Evolutionary conservation across 768 basidiomycete genomes (phyloP), one percentile per base, ranked within the genome.

Genomic region (Amanita inopinata): DNA sequence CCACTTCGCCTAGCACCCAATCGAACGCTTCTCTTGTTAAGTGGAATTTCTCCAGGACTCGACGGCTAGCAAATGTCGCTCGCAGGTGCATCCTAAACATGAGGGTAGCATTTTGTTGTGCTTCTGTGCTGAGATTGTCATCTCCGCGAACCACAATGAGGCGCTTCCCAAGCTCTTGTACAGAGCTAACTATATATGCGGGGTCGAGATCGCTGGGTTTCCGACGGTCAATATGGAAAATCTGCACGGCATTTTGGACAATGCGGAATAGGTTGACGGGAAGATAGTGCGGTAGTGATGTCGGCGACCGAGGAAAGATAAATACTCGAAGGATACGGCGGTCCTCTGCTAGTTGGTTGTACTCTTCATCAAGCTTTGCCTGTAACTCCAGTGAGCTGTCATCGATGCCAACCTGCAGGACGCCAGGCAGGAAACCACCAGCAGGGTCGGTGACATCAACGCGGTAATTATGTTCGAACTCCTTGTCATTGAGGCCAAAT

Each of bases 191-290:
- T 51, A 97, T 84, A 51, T 94, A 86, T 0, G 73, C 70, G 0
- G 96, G 96, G 23, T 86, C 80, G 17, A 99, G 76, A 58, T 99
- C 93, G 53, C 82, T 89, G 0, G 93, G 88, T 54, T 96, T 90
- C 46, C 96, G 79, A 19, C 78, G 72, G 62, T 98, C 93, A 55
- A 99, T 90, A 50, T 93, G 90, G 80, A 98, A 98, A 55, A 97
- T 93, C 52, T 98, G 94, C 8, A 78, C 73, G 0, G 93, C 86
- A 56, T 98, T 98, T 55, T 96, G 92, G 33, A 97, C 80, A 53
- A 98, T 91, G 39, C 96, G 96, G 20, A 81, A 77, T 3, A 98
- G 76, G 56, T 98, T 97, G 66, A 97, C 94, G 3, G 94, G 96
- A 9, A 98, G 78, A 47, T 90, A 92, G 48, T 90, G 88, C 1